Evolutionary conservation across 106 monocot genomes (phyloP).

Genomic region (Chionographis japonica): DNA sequence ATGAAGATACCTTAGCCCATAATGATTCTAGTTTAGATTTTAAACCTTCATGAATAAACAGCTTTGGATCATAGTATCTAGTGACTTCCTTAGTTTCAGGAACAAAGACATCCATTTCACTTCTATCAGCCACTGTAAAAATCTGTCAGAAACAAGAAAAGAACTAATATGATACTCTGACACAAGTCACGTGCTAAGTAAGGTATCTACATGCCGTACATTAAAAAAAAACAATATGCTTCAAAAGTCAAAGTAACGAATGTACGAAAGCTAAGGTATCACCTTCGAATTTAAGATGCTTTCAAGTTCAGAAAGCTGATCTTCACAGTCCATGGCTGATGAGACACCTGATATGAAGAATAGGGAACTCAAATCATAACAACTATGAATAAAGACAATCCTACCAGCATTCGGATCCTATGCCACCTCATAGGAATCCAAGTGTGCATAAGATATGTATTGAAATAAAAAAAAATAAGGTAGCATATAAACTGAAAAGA

Average conservation of each 20-base stretch:
- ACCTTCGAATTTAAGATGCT: conserved; percentile 79
- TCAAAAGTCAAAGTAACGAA: neutral
- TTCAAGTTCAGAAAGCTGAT: conserved; percentile 72
- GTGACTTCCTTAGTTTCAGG: conserved; percentile 56
- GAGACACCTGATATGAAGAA: conserved; percentile 46
- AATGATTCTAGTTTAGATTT: conserved; percentile 35
- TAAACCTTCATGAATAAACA: conserved; percentile 38
- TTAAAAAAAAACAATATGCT: neutral
- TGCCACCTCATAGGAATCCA: no score
- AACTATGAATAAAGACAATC: no score
- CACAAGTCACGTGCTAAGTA: neutral
- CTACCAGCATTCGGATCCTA: no score
- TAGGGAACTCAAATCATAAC: no score
- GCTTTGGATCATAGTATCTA: conserved; percentile 54
- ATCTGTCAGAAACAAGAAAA: conserved; percentile 40
- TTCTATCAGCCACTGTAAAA: conserved; percentile 62
- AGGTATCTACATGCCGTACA: neutral
- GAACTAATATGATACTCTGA: neutral
- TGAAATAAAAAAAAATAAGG: neutral
- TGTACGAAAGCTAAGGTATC: neutral
- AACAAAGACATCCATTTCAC: conserved; percentile 53
- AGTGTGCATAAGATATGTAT: no score
- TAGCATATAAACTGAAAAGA: neutral
- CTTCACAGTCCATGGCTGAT: conserved; percentile 64
- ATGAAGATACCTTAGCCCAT: conserved; percentile 33